Evolutionary conservation across 1,284 basidiomycete species (phyloP).

Genomic region (Cerrena zonata): DNA sequence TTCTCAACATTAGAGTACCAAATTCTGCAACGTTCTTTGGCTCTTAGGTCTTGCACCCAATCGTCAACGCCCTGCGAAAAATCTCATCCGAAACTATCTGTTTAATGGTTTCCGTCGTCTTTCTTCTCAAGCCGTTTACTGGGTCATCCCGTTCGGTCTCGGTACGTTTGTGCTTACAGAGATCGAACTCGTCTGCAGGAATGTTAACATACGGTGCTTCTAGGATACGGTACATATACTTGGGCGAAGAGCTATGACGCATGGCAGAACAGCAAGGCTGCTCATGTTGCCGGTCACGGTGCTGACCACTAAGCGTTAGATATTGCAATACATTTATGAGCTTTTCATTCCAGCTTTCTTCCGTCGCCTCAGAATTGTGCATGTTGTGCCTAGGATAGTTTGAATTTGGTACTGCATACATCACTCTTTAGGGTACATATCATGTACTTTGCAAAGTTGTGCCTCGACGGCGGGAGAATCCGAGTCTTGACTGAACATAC

Average conservation of each 20-base stretch:
- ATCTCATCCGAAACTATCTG: slow-evolving; percentile 70
- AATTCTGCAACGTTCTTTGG: neutral
- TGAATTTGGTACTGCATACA: too few relatives aligned
- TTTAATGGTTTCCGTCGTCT: slow-evolving; percentile 85
- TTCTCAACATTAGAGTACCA: neutral
- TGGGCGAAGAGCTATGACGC: slow-evolving; percentile 74
- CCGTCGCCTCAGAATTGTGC: too few relatives aligned
- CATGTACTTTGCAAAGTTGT: too few relatives aligned
- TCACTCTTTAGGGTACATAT: too few relatives aligned
- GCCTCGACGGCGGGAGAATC: too few relatives aligned
- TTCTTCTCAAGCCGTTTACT: slow-evolving; percentile 73
- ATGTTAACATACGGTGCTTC: neutral
- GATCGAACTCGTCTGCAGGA: too few relatives aligned
- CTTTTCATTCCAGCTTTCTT: too few relatives aligned
- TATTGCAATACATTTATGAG: neutral
- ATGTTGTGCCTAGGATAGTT: too few relatives aligned
- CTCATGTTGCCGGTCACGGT: slow-evolving; percentile 50
- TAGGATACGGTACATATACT: slow-evolving; percentile 79
- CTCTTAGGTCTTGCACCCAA: slow-evolving; percentile 58
- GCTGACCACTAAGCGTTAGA: neutral
- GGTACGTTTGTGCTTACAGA: slow-evolving; percentile 55
- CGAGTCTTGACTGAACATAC: too few relatives aligned
- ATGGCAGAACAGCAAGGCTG: slow-evolving; percentile 77
- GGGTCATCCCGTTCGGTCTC: slow-evolving; percentile 68
- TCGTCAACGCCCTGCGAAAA: slow-evolving; percentile 68